Percentiles rank a stretch among this genome's conserved stretches.
Evolutionary conservation across 148 eudicot genomes (phyloP).

Genomic region (Cornus suecica): DNA sequence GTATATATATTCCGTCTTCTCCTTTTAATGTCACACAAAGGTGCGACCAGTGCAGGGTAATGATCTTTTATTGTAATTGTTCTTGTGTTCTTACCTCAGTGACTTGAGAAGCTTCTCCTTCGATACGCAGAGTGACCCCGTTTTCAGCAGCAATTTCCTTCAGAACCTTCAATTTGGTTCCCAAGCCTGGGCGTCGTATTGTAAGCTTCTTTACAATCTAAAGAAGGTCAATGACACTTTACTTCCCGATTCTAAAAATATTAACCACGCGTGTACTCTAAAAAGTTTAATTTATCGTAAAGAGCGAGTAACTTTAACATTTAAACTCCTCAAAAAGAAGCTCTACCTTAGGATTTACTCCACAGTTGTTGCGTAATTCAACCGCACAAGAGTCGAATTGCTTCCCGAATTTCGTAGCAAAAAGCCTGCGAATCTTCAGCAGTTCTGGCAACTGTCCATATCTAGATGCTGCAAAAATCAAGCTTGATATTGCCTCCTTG

Average conservation of each 20-base stretch:
- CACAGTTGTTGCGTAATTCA: slow-evolving; percentile 30
- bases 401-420: slow-evolving; percentile 31
- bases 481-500: slow-evolving; percentile 37
- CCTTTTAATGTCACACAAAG: too few relatives aligned
- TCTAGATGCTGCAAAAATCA: slow-evolving; percentile 45
- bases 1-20: too few relatives aligned
- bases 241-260: neutral
- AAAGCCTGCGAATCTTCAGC: slow-evolving; percentile 26
- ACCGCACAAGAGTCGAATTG: slow-evolving; percentile 27
- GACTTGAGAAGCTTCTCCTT: slow-evolving; percentile 1
- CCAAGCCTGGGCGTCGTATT: slow-evolving; percentile 25
- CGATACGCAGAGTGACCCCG: slow-evolving; percentile 22
- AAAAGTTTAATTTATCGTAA: too few relatives aligned
- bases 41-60: too few relatives aligned
- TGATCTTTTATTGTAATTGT: neutral
- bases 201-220: slow-evolving; percentile 35
- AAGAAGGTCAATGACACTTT: neutral
- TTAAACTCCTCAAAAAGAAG: too few relatives aligned
- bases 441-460: slow-evolving; percentile 48
- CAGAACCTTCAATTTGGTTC: slow-evolving; percentile 23
- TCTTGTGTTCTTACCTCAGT: neutral
- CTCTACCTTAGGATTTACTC: slow-evolving; percentile 38
- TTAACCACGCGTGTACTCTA: too few relatives aligned
- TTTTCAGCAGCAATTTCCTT: slow-evolving; percentile 29
- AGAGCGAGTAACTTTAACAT: too few relatives aligned